Conservation (phyloP, 2,329 filamentous ascomycete genomes). For the Fusarium sp. region DNA sequence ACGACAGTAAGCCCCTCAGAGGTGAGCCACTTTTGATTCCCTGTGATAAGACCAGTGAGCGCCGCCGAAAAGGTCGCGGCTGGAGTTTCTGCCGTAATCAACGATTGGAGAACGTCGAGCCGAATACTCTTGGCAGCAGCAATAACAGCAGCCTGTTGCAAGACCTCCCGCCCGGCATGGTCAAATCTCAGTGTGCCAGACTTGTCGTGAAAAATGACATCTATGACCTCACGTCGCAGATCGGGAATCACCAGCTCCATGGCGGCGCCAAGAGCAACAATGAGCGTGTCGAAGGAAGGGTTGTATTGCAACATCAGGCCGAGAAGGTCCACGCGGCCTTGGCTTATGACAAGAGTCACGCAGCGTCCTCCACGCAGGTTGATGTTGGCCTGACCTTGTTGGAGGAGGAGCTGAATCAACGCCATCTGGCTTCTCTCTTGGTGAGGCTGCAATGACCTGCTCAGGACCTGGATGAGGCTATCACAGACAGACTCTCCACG, state of each 20-base stretch:
- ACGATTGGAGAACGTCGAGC: neutral
- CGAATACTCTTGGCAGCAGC: constrained; percentile 6
- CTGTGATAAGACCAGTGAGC: neutral
- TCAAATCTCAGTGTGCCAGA: neutral
- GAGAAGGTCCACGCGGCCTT: neutral
- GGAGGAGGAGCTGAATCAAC: neutral
- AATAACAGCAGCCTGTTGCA: neutral
- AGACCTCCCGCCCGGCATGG: neutral
- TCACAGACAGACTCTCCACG: neutral
- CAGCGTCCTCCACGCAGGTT: neutral
- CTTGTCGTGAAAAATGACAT: neutral
- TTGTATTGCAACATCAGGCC: neutral
- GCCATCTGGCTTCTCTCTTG: neutral
- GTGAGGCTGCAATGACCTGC: neutral
- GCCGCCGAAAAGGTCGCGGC: neutral
- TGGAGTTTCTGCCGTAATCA: neutral
- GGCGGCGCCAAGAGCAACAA: neutral
- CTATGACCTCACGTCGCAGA: neutral
- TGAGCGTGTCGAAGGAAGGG: neutral
- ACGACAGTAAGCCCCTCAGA: constrained; percentile 4
- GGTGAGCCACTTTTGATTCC: constrained; percentile 6
- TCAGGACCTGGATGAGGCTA: constrained; percentile 1
- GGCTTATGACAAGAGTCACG: neutral
- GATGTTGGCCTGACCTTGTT: neutral
- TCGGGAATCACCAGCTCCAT: neutral